These are phyloP conservation scores for Trypanosomatidae sp. DNA, from an alignment of 208 protist genomes.

Conservation along the genomic window DNA sequence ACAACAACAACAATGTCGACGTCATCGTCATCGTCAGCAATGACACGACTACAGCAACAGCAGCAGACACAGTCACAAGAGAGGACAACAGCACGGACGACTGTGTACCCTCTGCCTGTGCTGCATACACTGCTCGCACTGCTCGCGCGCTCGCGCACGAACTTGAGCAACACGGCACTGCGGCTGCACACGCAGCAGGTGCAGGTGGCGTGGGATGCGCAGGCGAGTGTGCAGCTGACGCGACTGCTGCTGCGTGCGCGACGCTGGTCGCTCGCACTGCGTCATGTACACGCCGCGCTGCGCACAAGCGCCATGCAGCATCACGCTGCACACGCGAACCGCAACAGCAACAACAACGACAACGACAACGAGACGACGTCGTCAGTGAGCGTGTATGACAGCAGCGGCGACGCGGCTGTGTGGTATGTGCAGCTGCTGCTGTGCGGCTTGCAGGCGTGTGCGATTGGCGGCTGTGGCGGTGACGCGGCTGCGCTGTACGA, in stretches of 20 bases:
- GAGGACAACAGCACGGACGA: too few species aligned
- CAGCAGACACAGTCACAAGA: too few species aligned
- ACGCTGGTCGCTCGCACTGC: conserved; percentile 40
- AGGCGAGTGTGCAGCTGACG: conserved; percentile 21
- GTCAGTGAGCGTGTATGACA: neutral
- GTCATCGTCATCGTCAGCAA: neutral
- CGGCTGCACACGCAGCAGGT: conserved; percentile 19
- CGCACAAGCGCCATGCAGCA: conserved; percentile 8
- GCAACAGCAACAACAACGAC: neutral
- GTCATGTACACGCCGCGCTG: conserved; percentile 24
- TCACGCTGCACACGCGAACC: neutral
- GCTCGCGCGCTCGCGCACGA: conserved; percentile 24
- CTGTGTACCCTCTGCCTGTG: too few species aligned
- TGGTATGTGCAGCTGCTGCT: conserved; percentile 20
- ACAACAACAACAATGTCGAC: neutral
- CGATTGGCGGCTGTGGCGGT: conserved; percentile 39
- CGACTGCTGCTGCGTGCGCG: conserved; percentile 37
- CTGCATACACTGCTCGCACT: conserved; percentile 20
- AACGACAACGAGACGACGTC: neutral
- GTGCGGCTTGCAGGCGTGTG: conserved; percentile 38
- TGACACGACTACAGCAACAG: conserved; percentile 8
- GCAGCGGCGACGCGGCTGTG: neutral
- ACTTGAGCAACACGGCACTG: conserved; percentile 59
- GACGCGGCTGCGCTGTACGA: conserved; percentile 35
- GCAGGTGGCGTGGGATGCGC: conserved; percentile 15